Evolutionary conservation across 129 eudicot genomes (phyloP), one percentile per base, ranked within the genome.

Genomic region (Chrysanthemum lavandulifolium): DNA sequence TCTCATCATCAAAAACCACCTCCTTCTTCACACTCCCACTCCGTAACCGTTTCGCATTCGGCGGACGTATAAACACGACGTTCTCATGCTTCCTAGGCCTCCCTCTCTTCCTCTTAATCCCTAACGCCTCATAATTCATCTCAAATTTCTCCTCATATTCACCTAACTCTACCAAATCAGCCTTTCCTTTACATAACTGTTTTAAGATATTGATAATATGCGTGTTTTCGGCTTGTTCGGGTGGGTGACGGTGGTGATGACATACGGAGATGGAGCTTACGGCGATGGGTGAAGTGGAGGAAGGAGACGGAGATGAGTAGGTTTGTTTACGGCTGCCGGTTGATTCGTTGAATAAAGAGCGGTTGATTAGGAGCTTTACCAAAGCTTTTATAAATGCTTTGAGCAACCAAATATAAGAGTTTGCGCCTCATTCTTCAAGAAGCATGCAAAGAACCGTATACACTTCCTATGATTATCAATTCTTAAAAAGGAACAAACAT

Each of bases 321-420:
- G 97, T 94, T 51, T 94, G 98, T 72, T 88, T 88, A 5, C 97
- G 91, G 69, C 93, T 84, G 2, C 93, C 97, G 70, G 93, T 91
- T 73, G 98, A 90, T 63, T 94, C 97, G 57, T 94, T 94, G 91
- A 94, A 94, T 52, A 94, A 89, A 49, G 88, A 68, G 56, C 87
- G 92, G 81, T 94, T 93, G 75, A 94, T 86, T 79, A n/a, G n/a
- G n/a, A n/a, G n/a, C n/a, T n/a, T n/a, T n/a, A n/a, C n/a, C n/a
- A n/a, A n/a, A n/a, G n/a, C n/a, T n/a, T n/a, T n/a, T n/a, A n/a
- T n/a, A n/a, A n/a, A n/a, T n/a, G n/a, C n/a, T n/a, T n/a, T n/a
- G n/a, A n/a, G n/a, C n/a, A n/a, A n/a, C n/a, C n/a, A n/a, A n/a
- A n/a, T n/a, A n/a, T n/a, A n/a, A n/a, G n/a, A n/a, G n/a, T n/a